Base-by-base conservation (phyloP, 345 rosid genomes). In the Eucalyptus polyanthemos region DNA sequence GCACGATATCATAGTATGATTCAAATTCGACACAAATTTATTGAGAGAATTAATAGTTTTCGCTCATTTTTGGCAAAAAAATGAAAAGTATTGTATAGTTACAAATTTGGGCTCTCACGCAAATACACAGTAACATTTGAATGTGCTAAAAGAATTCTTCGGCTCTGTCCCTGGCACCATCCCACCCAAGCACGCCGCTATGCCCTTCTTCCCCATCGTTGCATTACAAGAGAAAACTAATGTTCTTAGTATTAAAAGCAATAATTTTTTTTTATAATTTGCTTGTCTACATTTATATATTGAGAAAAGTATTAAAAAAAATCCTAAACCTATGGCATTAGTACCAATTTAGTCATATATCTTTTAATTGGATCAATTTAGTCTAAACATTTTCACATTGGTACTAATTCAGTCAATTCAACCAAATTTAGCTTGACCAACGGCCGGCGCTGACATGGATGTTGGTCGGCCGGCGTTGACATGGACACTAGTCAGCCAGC, bases 401-500 rank as follows among this genome's bases (percentile, higher is more conserved):
- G 10, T 53, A 53, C 11, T 3, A 53, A 8, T 53, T 53, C 0
- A 8, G 1, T 19, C 25, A 0, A 53, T 53, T 53, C 4, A 0
- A 5, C 56, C 24, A 19, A 53, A 53, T 53, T 53, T 8, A 19
- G 11, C 2, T n/a, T n/a, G n/a, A n/a, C n/a, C n/a, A n/a, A n/a
- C 0, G 1, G 10, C 2, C 1, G 0, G 1, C 1, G 8, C 0
- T 16, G 1, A 51, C 54, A 51, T 7, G 19, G 9, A 51, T 3
- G 9, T 0, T 6, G 9, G 21, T 7, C 9, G 34, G 34, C 34
- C 2, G 1, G 0, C 4, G 4, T 1, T 17, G 0, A 51, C 22
- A 51, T 7, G 19, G 22, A 51, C 9, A 0, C 0, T 1, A 2
- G 21, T 17, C 0, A 1, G 0, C 24, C 1, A 0, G 1, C 1